Base-by-base conservation (phyloP, 805 yeast species). In the Candida methanosorbosa region DNA sequence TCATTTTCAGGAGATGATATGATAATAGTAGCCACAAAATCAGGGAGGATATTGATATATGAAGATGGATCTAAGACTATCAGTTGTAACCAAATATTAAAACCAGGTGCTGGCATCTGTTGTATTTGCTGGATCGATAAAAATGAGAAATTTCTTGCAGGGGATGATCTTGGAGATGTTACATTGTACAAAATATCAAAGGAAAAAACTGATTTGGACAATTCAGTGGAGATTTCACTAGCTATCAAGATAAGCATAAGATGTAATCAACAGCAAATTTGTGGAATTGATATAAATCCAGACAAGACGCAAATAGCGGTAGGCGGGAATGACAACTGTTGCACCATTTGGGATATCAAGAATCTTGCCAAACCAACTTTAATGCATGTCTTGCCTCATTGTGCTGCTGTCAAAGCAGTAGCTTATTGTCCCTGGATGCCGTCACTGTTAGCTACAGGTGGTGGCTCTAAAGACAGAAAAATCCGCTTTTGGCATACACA, bases 341-440 rank as follows among this genome's bases (percentile, higher is more conserved):
- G 90, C 38, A 68, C 83, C 1, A 61, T 88, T 2, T 87, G 95
- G 95, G 75, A 81, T 43, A 67, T 82, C 16, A 34, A 59, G 2
- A 50, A 64, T 35, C 38, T 58, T 4, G 29, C 40, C 4, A 36
- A 50, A 0, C 81, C 90, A 9, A 47, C 36, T 17, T 45, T 72
- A 32, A 56, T 60, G 39, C 74, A 66, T 49, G 51, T 56, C 9
- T 60, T 87, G 34, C 72, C 68, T 1, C 97, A 88, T 48, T 60
- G 64, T 3, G 94, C 95, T 2, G 97, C 97, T 0, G 88, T 88
- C 0, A 87, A 87, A 46, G 97, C 95, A 0, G 63, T 88, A 30
- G 81, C 90, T 4, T 88, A 74, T 47, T 88, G 96, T 51, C 97
- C 97, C 0, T 87, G 96, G 96, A 69, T 85, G 15, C 75, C 75